A percentile compares a stretch with the other conserved stretches of the same genome.
Conservation (phyloP, 2,329 filamentous ascomycete species). For the Aureobasidium sp. region DNA sequence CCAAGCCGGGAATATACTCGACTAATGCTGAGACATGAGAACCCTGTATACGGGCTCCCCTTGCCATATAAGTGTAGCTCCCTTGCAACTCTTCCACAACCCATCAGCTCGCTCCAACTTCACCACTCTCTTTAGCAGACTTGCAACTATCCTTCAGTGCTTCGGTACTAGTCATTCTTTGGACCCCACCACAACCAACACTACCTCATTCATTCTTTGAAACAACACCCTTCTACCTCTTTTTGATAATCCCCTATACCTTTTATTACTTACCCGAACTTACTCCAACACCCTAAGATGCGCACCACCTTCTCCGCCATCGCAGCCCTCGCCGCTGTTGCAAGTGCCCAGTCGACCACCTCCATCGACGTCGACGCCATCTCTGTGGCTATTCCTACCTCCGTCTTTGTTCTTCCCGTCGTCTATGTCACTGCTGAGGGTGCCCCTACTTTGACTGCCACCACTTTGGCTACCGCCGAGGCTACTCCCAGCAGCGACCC, state of each 20-base stretch:
- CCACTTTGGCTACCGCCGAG: not conserved
- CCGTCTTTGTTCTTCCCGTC: constrained; percentile 3
- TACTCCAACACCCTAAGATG: not conserved
- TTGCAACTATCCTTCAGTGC: constrained; percentile 4
- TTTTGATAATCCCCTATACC: not conserved
- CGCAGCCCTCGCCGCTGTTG: constrained; percentile 1
- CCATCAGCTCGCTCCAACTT: constrained; percentile 8
- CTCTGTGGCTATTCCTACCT: not conserved
- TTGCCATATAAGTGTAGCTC: not conserved
- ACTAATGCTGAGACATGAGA: not conserved
- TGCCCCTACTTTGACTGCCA: not conserved
- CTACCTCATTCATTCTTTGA: constrained; percentile 3
- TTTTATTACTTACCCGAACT: not conserved
- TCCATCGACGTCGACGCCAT: constrained; percentile 1
- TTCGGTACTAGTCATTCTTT: constrained; percentile 11
- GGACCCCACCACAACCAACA: not conserved
- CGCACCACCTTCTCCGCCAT: constrained; percentile 1
- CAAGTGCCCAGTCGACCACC: not conserved
- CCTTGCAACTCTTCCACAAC: not conserved
- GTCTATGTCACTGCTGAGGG: constrained; percentile 7
- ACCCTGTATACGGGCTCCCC: not conserved
- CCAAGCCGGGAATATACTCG: not conserved
- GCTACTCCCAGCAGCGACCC: not conserved
- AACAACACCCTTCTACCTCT: not conserved
- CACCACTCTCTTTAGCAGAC: constrained; percentile 8